Conservation (phyloP, 768 basidiomycete species). For the Leccinum truebloodii region DNA sequence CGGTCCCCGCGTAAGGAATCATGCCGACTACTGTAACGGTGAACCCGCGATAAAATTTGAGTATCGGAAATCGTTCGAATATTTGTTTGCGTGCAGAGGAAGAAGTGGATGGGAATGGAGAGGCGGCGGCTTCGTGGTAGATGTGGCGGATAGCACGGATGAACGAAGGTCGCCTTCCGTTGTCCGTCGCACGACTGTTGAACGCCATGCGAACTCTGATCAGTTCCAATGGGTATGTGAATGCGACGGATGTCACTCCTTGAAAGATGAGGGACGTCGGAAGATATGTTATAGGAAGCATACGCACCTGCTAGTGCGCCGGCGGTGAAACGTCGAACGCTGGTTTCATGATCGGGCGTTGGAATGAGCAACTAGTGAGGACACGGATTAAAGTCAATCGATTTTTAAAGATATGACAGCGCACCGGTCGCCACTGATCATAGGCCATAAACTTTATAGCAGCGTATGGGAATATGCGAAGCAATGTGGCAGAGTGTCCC, state of each 20-base stretch:
- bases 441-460: slow-evolving; percentile 97
- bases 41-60: slow-evolving; percentile 98
- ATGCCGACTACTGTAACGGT: slow-evolving; percentile 89
- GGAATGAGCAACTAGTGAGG: slow-evolving; percentile 77
- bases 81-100: slow-evolving; percentile 25
- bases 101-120: slow-evolving; percentile 22
- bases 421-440: slow-evolving; percentile 80
- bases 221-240: slow-evolving; percentile 95
- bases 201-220: slow-evolving; percentile 96
- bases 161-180: slow-evolving; percentile 49
- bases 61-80: slow-evolving; percentile 67
- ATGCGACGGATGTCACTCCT: slow-evolving; percentile 85
- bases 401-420: slow-evolving; percentile 16
- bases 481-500: slow-evolving; percentile 93
- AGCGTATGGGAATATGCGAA: slow-evolving; percentile 96
- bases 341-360: slow-evolving; percentile 73
- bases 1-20: slow-evolving; percentile 93
- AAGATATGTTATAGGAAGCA: not conserved
- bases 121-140: slow-evolving; percentile 60
- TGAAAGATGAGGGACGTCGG: not conserved
- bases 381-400: not conserved
- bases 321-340: slow-evolving; percentile 75
- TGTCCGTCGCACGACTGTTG: slow-evolving; percentile 29
- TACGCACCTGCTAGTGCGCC: slow-evolving; percentile 83
- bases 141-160: slow-evolving; percentile 59